phyloP scores from a whole-genome alignment of 2,329 filamentous ascomycete genomes.

The Diplodia intermedia region DNA sequence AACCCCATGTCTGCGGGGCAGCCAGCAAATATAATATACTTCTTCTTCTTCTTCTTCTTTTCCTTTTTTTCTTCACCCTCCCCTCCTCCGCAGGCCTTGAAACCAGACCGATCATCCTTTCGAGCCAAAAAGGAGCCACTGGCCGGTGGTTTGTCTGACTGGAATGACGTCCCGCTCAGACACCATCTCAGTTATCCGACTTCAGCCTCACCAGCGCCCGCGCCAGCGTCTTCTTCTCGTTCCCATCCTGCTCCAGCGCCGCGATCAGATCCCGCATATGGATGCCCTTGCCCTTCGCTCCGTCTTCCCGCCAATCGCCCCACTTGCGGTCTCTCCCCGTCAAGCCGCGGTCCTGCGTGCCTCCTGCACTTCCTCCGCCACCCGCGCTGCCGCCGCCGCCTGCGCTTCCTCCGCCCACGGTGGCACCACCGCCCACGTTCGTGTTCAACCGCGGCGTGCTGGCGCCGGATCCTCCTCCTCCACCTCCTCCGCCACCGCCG shows the following conservation, averaged over 20 bases:
- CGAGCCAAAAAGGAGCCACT: no score
- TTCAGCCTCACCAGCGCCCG: constrained; percentile 43
- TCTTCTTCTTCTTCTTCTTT: no score
- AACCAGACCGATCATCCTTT: no score
- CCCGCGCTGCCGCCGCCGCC: constrained; percentile 38
- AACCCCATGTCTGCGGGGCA: no score
- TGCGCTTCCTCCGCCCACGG: neutral
- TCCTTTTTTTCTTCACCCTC: no score
- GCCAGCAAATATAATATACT: no score
- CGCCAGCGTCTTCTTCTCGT: constrained; percentile 63
- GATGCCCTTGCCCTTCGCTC: constrained; percentile 70
- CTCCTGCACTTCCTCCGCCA: constrained; percentile 46
- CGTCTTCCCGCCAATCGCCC: constrained; percentile 80
- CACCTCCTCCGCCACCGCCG: constrained; percentile 46
- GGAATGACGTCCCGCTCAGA: no score
- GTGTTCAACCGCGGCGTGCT: constrained; percentile 44
- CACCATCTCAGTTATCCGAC: constrained; percentile 34
- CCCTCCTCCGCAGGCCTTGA: no score
- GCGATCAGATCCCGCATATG: constrained; percentile 84
- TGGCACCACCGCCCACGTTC: constrained; percentile 34
- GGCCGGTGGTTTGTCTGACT: no score
- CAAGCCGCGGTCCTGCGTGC: constrained; percentile 50
- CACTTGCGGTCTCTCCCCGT: constrained; percentile 67
- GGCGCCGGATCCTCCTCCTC: constrained; percentile 42
- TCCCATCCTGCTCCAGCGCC: constrained; percentile 79